Conservation (phyloP, 1,139 yeast genomes). For the Nakaseomyces bracarensis region DNA sequence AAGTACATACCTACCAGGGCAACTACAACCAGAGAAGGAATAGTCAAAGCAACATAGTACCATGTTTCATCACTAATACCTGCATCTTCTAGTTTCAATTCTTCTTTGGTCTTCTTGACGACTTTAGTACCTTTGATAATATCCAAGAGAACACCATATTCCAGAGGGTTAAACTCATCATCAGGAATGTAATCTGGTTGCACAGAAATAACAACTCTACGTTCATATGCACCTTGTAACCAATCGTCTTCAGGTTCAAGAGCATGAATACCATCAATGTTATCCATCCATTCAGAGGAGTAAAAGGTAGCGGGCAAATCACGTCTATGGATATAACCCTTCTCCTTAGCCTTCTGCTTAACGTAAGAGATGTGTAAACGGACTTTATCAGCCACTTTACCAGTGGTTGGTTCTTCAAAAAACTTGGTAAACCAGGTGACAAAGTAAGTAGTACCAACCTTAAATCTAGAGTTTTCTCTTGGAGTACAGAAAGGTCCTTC, state of each 20-base stretch:
- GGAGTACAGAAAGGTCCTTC: conserved; percentile 84
- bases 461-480: conserved; percentile 47
- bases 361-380: conserved; percentile 60
- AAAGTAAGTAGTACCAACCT: conserved; percentile 58
- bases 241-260: conserved; percentile 53
- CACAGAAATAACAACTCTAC: conserved; percentile 48
- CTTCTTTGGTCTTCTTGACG: conserved; percentile 48
- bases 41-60: conserved; percentile 56
- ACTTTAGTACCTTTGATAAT: conserved; percentile 54
- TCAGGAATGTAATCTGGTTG: conserved; percentile 63
- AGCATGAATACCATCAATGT: conserved; percentile 56
- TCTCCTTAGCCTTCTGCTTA: conserved; percentile 44
- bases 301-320: conserved; percentile 47
- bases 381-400: conserved; percentile 44
- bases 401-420: conserved; percentile 40
- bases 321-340: conserved; percentile 47
- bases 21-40: conserved; percentile 65
- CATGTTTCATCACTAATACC: conserved; percentile 57
- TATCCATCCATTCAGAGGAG: conserved; percentile 62
- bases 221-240: conserved; percentile 45
- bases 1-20: conserved; percentile 56
- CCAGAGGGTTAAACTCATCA: conserved; percentile 52
- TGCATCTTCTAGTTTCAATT: conserved; percentile 45
- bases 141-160: conserved; percentile 48
- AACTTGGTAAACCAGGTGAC: conserved; percentile 68